Evolutionary conservation across 2,329 filamentous ascomycete species (phyloP), one percentile per base, ranked within the genome.

Genomic region (Colletotrichum sp.): DNA sequence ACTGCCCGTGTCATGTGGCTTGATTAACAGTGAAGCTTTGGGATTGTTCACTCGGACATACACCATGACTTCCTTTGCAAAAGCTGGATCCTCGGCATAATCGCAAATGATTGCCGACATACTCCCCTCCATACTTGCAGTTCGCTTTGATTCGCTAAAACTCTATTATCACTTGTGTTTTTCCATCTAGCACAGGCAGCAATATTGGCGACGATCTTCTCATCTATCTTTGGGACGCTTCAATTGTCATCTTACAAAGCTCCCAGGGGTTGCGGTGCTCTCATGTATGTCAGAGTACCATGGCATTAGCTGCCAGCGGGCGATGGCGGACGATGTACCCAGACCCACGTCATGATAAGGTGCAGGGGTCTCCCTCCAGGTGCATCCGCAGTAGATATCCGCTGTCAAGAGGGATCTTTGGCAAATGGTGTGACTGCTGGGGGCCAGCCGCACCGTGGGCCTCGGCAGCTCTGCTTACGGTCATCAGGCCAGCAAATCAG

Each of bases 221-320:
- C 16, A 24, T 56, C 34, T 52, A 63, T 64, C n/a, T 71, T 63
- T 36, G 43, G 43, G 38, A 16, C 12, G 14, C 30, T 64, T 24
- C 9, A 18, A 24, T 21, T 71, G 43, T 13, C 30, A 52, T 69
- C 73, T 64, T 63, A 68, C 69, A 48, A 64, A 64, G 34, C 69
- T 8, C 26, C 36, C 63, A 72, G 69, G 24, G 30, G 30, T 16
- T 64, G 26, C 14, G 34, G 63, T 26, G 26, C 14, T 28, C 13
- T 14, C 59, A 74, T 76, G 74, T 70, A 66, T 74, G 74, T 76
- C 71, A 76, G 71, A 69, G 74, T 76, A 66, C 13, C 71, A 76
- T 66, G 65, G 34, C 70, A 74, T 61, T 67, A 74, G 72, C 62
- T 66, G 36, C 58, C 21, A 48, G 13, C 43, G 43, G 43, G 43